Evolutionary conservation across 805 yeast genomes (phyloP), one percentile per base, ranked within the genome.

Genomic region (Blastobotrys chiropterorum): DNA sequence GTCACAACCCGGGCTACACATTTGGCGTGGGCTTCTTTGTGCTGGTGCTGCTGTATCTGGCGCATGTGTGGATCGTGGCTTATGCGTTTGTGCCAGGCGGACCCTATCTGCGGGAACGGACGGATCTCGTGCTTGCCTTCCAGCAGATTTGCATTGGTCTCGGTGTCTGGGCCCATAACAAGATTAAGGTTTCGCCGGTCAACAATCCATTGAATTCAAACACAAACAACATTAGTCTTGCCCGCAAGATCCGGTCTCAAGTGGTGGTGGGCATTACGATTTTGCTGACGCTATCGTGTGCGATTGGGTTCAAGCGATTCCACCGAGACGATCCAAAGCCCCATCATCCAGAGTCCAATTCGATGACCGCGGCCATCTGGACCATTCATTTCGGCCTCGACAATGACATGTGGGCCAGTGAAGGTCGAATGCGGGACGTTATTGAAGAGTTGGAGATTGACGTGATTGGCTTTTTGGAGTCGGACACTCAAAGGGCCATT

Each of bases 61-160:
- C 86, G 3, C 92, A 90, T 67, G 95, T 92, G 48, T 92, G 98
- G 98, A 84, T 86, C 43, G 98, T 94, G 45, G 99, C 99, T 0
- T 94, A 94, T 68, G 98, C 99, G 0, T 94, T 94, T 71, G 99
- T 94, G 46, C 99, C 99, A 8, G 90, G 88, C 54, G 99, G 99
- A 6, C 83, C 85, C 65, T 55, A 86, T 19, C 73, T 94, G 48
- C 80, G 99, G 63, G 99, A 94, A 68, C 79, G 97, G 66, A 84
- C 94, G 1, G 96, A 89, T 66, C 67, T 86, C 45, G 79, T 94
- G 2, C 67, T 90, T 44, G 77, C 77, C 3, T 55, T 71, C 6
- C 80, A 94, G 14, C 80, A 83, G 45, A 56, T 67, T 0, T 63
- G 77, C 45, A 69, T 88, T 21, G 74, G 78, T 1, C 54, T 74